These are phyloP conservation scores for Rhizodiscina lignyota DNA, from an alignment of 495 filamentous ascomycete species.

Conservation along the genomic window DNA sequence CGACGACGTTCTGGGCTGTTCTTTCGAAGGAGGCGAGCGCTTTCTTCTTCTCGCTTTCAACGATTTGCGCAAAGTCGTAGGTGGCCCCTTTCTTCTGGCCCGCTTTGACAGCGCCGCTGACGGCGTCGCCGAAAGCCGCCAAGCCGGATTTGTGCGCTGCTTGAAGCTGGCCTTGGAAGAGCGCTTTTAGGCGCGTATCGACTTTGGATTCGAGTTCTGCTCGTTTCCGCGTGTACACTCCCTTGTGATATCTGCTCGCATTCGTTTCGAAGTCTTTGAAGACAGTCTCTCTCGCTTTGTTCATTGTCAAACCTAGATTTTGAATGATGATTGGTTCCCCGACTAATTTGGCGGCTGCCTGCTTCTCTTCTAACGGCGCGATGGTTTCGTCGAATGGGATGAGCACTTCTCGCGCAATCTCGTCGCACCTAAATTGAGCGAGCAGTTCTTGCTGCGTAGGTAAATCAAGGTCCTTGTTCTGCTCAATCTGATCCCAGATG, in stretches of 20 bases:
- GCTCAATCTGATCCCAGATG: constrained; percentile 95
- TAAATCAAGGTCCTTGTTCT: constrained; percentile 94
- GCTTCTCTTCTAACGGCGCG: constrained; percentile 68
- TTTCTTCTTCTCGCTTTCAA: constrained; percentile 60
- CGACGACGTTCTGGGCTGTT: constrained; percentile 53
- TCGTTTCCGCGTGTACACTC: constrained; percentile 72
- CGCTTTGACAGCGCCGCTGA: constrained; percentile 62
- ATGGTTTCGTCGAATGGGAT: constrained; percentile 71
- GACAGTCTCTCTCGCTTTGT: constrained; percentile 49
- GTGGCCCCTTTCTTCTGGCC: constrained; percentile 77
- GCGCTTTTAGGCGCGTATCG: constrained; percentile 66
- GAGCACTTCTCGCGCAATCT: constrained; percentile 77
- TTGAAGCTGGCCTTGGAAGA: constrained; percentile 74
- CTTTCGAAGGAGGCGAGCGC: constrained; percentile 60
- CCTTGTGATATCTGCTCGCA: constrained; percentile 90
- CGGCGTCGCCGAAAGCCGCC: constrained; percentile 70
- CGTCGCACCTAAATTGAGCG: constrained; percentile 93
- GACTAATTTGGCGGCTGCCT: constrained; percentile 45
- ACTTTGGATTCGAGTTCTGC: constrained; percentile 73
- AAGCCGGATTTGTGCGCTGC: constrained; percentile 85
- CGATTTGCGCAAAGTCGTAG: constrained; percentile 93
- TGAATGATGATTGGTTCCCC: constrained; percentile 58
- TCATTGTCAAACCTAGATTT: constrained; percentile 63
- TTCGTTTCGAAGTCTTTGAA: constrained; percentile 74
- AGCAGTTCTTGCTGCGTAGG: constrained; percentile 94